Conservation (phyloP, 2,329 filamentous ascomycete genomes). For the Trichoderma aggressivum region DNA sequence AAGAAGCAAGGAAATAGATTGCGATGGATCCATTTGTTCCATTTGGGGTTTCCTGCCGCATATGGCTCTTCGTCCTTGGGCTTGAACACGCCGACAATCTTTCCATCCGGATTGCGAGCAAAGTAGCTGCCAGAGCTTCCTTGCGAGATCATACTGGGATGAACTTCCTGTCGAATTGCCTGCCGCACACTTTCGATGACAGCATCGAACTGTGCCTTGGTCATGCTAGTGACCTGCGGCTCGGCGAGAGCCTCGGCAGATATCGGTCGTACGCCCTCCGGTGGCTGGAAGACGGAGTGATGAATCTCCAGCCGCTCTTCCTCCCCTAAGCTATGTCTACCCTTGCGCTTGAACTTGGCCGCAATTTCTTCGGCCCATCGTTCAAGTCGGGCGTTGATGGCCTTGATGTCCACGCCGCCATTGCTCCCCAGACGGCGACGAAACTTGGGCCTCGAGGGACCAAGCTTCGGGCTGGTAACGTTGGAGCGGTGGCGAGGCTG, state of each 20-base stretch:
- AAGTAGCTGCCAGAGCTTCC: conserved; percentile 98
- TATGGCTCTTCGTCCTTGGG: conserved; percentile 99
- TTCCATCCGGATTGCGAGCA: conserved; percentile 84
- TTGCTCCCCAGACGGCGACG: conserved; percentile 60
- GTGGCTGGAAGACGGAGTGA: conserved; percentile 92
- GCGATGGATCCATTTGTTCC: conserved; percentile 99
- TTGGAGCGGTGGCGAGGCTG: conserved; percentile 59
- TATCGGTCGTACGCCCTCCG: conserved; percentile 78
- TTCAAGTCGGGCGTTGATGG: conserved; percentile 93
- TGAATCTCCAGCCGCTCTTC: conserved; percentile 93
- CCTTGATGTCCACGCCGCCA: conserved; percentile 93
- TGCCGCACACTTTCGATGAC: conserved; percentile 85
- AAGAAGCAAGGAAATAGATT: conserved; percentile 98
- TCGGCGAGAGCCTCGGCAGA: conserved; percentile 70
- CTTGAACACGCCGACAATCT: conserved; percentile 97
- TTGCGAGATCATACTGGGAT: conserved; percentile 94
- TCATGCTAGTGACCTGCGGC: conserved; percentile 64
- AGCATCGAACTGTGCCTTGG: conserved; percentile 77
- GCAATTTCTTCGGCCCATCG: conserved; percentile 98
- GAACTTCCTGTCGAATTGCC: conserved; percentile 85
- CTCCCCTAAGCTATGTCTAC: conserved; percentile 67
- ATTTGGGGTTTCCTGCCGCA: conserved; percentile 94
- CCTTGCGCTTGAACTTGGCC: conserved; percentile 88
- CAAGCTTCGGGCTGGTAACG: conserved; percentile 54
- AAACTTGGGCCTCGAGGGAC: conserved; percentile 39